Conservation (phyloP, 805 yeast genomes). For the Saturnispora mendoncae region DNA sequence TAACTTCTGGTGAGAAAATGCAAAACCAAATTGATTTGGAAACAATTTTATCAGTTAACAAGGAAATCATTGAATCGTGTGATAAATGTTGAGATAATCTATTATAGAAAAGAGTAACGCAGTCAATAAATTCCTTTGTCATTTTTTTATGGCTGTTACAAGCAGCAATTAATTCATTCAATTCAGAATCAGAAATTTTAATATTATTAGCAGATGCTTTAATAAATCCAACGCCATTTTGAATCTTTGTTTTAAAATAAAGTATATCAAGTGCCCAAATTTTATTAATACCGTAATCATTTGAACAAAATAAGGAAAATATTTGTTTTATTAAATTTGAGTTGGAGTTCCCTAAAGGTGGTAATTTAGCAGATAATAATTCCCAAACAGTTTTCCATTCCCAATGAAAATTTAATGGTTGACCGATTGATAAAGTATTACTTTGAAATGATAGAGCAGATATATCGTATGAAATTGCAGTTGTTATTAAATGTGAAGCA, state of each 20-base stretch:
- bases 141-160: slow-evolving; percentile 25
- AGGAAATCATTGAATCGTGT: slow-evolving; percentile 20
- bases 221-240: neutral
- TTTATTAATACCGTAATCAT: slow-evolving; percentile 2
- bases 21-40: slow-evolving; percentile 68
- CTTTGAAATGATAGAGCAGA: slow-evolving; percentile 18
- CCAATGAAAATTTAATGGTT: slow-evolving; percentile 2
- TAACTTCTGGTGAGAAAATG: slow-evolving; percentile 51
- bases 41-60: slow-evolving; percentile 36
- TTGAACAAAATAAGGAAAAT: neutral
- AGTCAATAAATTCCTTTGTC: slow-evolving; percentile 13
- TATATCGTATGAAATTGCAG: slow-evolving; percentile 22
- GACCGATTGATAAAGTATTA: neutral
- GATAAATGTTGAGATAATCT: slow-evolving; percentile 22
- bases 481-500: slow-evolving; percentile 17
- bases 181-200: slow-evolving; percentile 13
- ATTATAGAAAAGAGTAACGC: slow-evolving; percentile 20
- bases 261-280: slow-evolving; percentile 10
- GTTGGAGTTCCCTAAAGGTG: neutral
- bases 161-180: slow-evolving; percentile 18
- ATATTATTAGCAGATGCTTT: neutral
- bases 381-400: slow-evolving; percentile 9
- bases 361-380: slow-evolving; percentile 4
- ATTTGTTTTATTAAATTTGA: slow-evolving; percentile 2
- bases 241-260: slow-evolving; percentile 12